A percentile compares a stretch with the other conserved stretches of the same genome.
These are phyloP conservation scores for Neonectria punicea DNA, from an alignment of 2,329 filamentous ascomycete species.

Conservation along the genomic window DNA sequence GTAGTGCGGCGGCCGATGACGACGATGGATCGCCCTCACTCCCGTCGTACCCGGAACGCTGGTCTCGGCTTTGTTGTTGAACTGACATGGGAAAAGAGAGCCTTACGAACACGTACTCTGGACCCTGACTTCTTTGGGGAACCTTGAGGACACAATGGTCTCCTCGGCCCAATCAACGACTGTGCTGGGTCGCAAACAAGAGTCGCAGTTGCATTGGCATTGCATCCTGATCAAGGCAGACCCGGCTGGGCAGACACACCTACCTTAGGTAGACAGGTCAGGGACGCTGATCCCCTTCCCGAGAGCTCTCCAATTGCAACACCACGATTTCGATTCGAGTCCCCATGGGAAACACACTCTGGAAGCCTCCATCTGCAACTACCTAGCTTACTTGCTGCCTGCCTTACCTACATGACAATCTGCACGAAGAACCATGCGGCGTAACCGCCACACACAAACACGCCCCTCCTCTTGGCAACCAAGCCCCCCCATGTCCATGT, in stretches of 20 bases:
- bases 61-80: slow-evolving; percentile 2
- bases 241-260: background rate
- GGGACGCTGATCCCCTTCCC: background rate
- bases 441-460: slow-evolving; percentile 15
- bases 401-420: slow-evolving; percentile 1
- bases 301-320: slow-evolving; percentile 10
- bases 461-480: background rate
- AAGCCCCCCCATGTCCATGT: background rate
- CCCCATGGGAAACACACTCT: slow-evolving; percentile 1
- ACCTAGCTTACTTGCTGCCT: background rate
- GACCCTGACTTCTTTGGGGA: background rate
- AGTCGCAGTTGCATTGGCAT: slow-evolving; percentile 11
- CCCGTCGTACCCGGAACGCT: slow-evolving; percentile 23
- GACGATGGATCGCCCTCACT: slow-evolving; percentile 11
- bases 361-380: background rate
- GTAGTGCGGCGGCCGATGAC: background rate
- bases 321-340: background rate
- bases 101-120: background rate
- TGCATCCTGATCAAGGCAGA: background rate
- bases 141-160: background rate
- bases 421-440: slow-evolving; percentile 20
- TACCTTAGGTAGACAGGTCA: background rate
- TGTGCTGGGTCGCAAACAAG: background rate
- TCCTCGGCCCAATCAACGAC: background rate
- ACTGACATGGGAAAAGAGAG: slow-evolving; percentile 3